Percentiles rank a stretch among this genome's conserved stretches.
phyloP scores from a whole-genome alignment of 352 stramenopile species.

The Pythium scleroteichum region DNA sequence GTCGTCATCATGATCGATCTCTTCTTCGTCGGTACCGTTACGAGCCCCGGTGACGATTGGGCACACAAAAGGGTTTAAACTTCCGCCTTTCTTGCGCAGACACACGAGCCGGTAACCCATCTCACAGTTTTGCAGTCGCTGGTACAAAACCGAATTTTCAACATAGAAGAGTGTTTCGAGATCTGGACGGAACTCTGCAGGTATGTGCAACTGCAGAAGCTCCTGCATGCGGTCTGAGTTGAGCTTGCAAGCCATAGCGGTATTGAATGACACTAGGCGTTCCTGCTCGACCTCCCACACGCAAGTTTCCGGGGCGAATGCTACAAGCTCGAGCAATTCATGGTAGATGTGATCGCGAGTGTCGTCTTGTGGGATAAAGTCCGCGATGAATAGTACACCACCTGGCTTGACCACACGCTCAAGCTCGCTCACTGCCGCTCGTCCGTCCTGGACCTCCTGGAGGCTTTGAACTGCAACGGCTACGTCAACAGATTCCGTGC shows the following conservation, averaged over 20 bases:
- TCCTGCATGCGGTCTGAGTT: constrained; percentile 24
- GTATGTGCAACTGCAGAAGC: constrained; percentile 25
- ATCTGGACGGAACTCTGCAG: constrained; percentile 25
- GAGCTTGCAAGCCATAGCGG: constrained; percentile 29
- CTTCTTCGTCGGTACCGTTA: constrained; percentile 31
- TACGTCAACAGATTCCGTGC: constrained; percentile 56
- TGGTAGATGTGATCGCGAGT: constrained; percentile 24
- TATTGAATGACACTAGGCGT: constrained; percentile 28
- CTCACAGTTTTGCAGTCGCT: constrained; percentile 20
- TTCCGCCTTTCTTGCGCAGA: constrained; percentile 21
- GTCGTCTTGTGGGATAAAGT: constrained; percentile 55
- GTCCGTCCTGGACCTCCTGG: constrained; percentile 59
- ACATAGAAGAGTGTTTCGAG: constrained; percentile 35
- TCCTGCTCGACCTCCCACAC: constrained; percentile 30
- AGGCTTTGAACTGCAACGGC: constrained; percentile 59
- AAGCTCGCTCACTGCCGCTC: constrained; percentile 47
- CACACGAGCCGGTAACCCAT: constrained; percentile 35
- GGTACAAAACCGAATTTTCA: constrained; percentile 25
- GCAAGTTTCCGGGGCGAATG: constrained; percentile 11
- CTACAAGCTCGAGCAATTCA: constrained; percentile 25
- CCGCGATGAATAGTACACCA: constrained; percentile 60
- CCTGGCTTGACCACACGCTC: constrained; percentile 61
- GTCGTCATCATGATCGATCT: constrained; percentile 32
- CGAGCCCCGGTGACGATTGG: constrained; percentile 28
- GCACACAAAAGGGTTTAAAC: constrained; percentile 17